These are phyloP conservation scores for Phytophthora palmivora DNA, from an alignment of 352 stramenopile species.

Conservation along the genomic window DNA sequence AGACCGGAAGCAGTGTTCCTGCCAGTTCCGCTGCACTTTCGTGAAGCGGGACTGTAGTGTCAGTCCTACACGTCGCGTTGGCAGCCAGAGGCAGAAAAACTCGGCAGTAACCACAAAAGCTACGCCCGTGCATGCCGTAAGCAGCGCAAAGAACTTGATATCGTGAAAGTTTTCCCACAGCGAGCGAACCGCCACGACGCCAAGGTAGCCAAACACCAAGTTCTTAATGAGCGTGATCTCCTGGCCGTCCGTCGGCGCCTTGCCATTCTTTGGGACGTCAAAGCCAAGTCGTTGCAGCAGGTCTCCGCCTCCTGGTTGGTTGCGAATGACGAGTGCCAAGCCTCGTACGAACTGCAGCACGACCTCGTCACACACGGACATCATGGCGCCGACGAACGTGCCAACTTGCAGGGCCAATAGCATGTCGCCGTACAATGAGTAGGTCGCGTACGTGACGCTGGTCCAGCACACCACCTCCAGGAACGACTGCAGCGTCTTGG, in stretches of 20 bases:
- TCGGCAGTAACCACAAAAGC: conserved; percentile 79
- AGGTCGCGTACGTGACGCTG: conserved; percentile 72
- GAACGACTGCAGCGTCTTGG: conserved; percentile 86
- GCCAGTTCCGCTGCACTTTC: conserved; percentile 64
- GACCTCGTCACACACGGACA: conserved; percentile 85
- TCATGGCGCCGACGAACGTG: conserved; percentile 78
- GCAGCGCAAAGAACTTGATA: conserved; percentile 73
- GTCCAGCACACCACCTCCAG: conserved; percentile 77
- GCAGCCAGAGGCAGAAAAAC: conserved; percentile 83
- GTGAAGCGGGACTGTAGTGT: conserved; percentile 84
- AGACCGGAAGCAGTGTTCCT: conserved; percentile 56
- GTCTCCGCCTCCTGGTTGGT: conserved; percentile 65
- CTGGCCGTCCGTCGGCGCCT: conserved; percentile 67
- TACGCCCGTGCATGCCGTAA: conserved; percentile 70
- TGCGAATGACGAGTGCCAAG: conserved; percentile 73
- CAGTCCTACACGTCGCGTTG: conserved; percentile 69
- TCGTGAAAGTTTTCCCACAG: conserved; percentile 76
- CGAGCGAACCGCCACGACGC: conserved; percentile 65
- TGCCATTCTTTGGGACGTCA: conserved; percentile 76
- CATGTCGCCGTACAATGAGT: conserved; percentile 65
- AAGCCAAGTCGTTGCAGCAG: conserved; percentile 71
- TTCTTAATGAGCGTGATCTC: conserved; percentile 83
- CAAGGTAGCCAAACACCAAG: conserved; percentile 79
- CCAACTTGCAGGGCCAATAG: conserved; percentile 72
- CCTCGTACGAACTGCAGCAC: conserved; percentile 73